phyloP scores from a whole-genome alignment of 2,329 filamentous ascomycete species.

The Fusarium incarnatum region DNA sequence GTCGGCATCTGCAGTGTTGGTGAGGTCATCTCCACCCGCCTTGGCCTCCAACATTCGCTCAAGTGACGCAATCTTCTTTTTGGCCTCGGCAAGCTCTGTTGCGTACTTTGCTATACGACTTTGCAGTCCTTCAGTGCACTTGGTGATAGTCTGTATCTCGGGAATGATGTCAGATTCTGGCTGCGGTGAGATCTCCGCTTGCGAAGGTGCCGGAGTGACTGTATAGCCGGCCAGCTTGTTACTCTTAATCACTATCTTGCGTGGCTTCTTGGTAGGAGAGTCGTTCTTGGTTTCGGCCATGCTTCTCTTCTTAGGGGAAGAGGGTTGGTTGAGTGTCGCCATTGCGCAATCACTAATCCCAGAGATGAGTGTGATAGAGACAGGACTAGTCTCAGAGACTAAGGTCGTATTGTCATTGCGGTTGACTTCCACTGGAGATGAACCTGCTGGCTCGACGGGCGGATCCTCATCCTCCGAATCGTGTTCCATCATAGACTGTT shows the following conservation, averaged over 20 bases:
- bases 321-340: background rate
- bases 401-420: background rate
- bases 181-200: background rate
- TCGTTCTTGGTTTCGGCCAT: background rate
- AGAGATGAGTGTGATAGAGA: background rate
- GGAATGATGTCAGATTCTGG: background rate
- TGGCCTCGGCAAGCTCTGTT: background rate
- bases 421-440: background rate
- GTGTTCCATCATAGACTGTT: background rate
- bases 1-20: background rate
- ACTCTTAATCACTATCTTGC: slow-evolving; percentile 11
- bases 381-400: background rate
- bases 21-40: background rate
- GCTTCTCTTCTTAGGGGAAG: slow-evolving; percentile 2
- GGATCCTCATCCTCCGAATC: slow-evolving; percentile 10
- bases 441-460: background rate
- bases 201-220: background rate
- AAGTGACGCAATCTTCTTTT: background rate
- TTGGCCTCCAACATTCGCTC: background rate
- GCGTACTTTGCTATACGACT: background rate
- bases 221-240: background rate
- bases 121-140: background rate
- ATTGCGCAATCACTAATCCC: background rate
- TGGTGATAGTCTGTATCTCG: background rate
- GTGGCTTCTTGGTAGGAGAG: slow-evolving; percentile 17